phyloP scores from a whole-genome alignment of 2,329 filamentous ascomycete genomes.

The Cyclaneusma minus region DNA sequence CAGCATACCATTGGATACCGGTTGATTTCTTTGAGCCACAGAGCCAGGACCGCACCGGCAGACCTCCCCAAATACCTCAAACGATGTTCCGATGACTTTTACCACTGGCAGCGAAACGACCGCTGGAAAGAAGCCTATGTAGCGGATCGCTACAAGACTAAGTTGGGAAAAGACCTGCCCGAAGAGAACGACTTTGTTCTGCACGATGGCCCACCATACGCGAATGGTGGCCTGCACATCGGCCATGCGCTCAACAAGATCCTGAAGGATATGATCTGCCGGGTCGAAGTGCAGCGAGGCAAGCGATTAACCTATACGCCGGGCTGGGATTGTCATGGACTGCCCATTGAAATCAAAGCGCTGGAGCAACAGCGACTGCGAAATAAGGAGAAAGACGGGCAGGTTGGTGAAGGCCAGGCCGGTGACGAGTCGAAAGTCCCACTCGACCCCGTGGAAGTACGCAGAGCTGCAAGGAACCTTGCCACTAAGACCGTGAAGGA shows the following conservation, averaged over 20 bases:
- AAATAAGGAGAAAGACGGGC: conserved; percentile 17
- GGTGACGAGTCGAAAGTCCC: conserved; percentile 17
- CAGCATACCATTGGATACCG: neutral
- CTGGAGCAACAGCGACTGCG: conserved; percentile 34
- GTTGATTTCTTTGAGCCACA: conserved; percentile 10
- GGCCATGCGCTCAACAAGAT: conserved; percentile 96
- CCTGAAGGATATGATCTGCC: conserved; percentile 82
- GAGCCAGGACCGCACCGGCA: conserved; percentile 23
- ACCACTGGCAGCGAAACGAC: conserved; percentile 62
- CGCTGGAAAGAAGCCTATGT: conserved; percentile 33
- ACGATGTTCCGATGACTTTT: conserved; percentile 74
- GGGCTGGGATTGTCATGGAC: conserved; percentile 94
- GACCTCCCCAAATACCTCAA: conserved; percentile 44
- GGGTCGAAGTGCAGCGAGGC: conserved; percentile 63
- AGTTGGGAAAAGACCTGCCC: conserved; percentile 11
- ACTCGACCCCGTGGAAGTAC: conserved; percentile 40
- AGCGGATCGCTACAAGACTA: too few relatives aligned
- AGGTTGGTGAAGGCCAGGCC: conserved; percentile 39
- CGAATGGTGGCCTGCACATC: conserved; percentile 81
- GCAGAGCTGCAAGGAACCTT: conserved; percentile 46
- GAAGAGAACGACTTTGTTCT: conserved; percentile 49
- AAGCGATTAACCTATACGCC: conserved; percentile 56
- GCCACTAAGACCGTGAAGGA: conserved; percentile 52
- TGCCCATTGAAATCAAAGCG: conserved; percentile 94
- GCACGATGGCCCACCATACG: conserved; percentile 94